Base-by-base conservation (phyloP, 805 yeast species). In the Metschnikowia lunata region DNA sequence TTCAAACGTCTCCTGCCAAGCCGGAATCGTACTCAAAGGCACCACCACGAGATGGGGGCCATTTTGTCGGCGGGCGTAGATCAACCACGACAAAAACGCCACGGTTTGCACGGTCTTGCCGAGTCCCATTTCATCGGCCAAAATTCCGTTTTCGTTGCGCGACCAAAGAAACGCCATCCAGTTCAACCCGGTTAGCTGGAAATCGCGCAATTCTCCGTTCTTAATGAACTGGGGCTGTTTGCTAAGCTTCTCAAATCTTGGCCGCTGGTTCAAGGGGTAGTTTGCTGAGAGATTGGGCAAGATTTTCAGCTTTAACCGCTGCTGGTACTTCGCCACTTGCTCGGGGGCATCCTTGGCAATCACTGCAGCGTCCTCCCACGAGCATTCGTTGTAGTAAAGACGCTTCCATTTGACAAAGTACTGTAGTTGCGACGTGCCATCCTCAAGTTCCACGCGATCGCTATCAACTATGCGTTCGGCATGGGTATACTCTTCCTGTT, bases 111-210 rank as follows among this genome's bases (percentile, higher is more conserved):
- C 97, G 8, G 99, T 93, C 61, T 93, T 93, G 51, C 99, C 99
- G 43, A 93, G 75, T 43, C 99, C 99, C 99, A 93, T 93, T 65
- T 93, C 99, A 71, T 93, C 99, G 5, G 99, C 99, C 34, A 93
- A 71, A 40, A 93, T 93, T 44, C 99, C 98, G 64, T 93, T 93
- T 68, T 93, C 97, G 64, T 91, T 88, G 58, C 97, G 79, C 4
- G 96, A 88, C 99, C 99, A 93, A 49, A 93, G 71, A 62, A 91
- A 93, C 0, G 99, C 99, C 99, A 93, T 93, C 99, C 99, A 93
- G 66, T 93, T 93, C 50, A 93, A 76, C 45, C 99, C 99, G 0
- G 99, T 93, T 63, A 93, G 76, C 71, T 93, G 99, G 78, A 93
- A 93, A 69, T 93, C 99, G 63, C 99, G 80, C 51, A 93, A 75